Conservation (phyloP, 2,329 filamentous ascomycete genomes). For the Aspergillus sp. region DNA sequence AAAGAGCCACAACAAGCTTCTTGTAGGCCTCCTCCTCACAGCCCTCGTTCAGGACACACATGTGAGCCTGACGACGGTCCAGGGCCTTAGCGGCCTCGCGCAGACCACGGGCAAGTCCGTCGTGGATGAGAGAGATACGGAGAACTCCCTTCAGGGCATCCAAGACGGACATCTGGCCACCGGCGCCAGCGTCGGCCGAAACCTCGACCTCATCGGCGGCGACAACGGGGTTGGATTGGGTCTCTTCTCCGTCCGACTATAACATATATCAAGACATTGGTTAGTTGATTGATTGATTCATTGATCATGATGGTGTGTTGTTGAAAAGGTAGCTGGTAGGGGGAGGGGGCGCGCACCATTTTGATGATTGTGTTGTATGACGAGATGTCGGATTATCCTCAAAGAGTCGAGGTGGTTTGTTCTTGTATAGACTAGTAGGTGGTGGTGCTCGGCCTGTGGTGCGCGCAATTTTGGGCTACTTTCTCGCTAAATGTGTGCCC, state of each 20-base stretch:
- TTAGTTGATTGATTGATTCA: slow-evolving; percentile 18
- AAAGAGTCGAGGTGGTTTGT: slow-evolving; percentile 47
- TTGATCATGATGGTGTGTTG: background rate
- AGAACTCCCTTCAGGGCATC: slow-evolving; percentile 98
- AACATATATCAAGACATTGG: slow-evolving; percentile 1
- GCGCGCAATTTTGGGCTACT: slow-evolving; percentile 24
- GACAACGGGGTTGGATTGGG: slow-evolving; percentile 67
- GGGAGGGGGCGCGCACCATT: slow-evolving; percentile 50
- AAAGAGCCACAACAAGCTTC: slow-evolving; percentile 98
- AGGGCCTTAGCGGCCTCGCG: slow-evolving; percentile 98
- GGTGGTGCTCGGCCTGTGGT: slow-evolving; percentile 25
- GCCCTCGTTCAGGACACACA: slow-evolving; percentile 99
- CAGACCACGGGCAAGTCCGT: slow-evolving; percentile 96
- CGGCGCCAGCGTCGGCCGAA: slow-evolving; percentile 76
- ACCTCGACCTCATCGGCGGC: slow-evolving; percentile 90
- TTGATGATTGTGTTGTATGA: slow-evolving; percentile 37
- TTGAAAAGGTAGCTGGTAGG: background rate
- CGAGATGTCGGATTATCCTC: slow-evolving; percentile 55
- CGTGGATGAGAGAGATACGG: slow-evolving; percentile 98
- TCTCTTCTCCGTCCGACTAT: slow-evolving; percentile 99
- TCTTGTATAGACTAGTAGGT: slow-evolving; percentile 27
- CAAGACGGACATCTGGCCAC: slow-evolving; percentile 84
- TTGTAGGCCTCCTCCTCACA: slow-evolving; percentile 99
- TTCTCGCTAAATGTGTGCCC: slow-evolving; percentile 34
- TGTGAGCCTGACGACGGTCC: slow-evolving; percentile 97